phyloP scores from a whole-genome alignment of 176 grass and related monocot species.

The Carex kokanica region DNA sequence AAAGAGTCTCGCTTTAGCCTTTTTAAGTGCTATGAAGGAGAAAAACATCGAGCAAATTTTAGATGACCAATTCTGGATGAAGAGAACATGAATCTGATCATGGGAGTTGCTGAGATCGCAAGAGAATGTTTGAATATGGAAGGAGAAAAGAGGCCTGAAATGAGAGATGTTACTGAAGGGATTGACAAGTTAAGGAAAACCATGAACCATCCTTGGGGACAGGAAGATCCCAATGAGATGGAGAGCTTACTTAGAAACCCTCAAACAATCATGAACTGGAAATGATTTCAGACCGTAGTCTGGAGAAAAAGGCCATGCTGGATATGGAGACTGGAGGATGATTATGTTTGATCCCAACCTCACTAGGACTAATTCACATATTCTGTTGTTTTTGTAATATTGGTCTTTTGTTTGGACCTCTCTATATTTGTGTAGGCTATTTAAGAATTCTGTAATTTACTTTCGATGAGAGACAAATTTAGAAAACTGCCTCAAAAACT shows the following conservation, averaged over 20 bases:
- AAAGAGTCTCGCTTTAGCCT: not conserved
- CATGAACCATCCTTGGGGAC: not conserved
- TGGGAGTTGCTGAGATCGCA: not conserved
- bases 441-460: too few relatives aligned
- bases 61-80: slow-evolving; percentile 11
- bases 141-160: not conserved
- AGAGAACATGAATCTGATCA: not conserved
- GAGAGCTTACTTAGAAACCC: not conserved
- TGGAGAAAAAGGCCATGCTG: not conserved
- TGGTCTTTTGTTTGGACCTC: too few relatives aligned
- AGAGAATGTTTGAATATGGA: not conserved
- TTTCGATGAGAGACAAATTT: too few relatives aligned
- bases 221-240: not conserved
- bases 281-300: not conserved
- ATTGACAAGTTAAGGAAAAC: not conserved
- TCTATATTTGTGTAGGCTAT: too few relatives aligned
- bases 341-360: not conserved
- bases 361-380: not conserved
- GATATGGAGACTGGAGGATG: not conserved
- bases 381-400: not conserved
- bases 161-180: slow-evolving; percentile 1
- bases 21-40: slow-evolving; percentile 14
- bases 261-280: not conserved
- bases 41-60: not conserved
- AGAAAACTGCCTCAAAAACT: too few relatives aligned